Evolutionary conservation across 345 rosid genomes (phyloP), one percentile per base, ranked within the genome.

Genomic region (Raphanus sativus): DNA sequence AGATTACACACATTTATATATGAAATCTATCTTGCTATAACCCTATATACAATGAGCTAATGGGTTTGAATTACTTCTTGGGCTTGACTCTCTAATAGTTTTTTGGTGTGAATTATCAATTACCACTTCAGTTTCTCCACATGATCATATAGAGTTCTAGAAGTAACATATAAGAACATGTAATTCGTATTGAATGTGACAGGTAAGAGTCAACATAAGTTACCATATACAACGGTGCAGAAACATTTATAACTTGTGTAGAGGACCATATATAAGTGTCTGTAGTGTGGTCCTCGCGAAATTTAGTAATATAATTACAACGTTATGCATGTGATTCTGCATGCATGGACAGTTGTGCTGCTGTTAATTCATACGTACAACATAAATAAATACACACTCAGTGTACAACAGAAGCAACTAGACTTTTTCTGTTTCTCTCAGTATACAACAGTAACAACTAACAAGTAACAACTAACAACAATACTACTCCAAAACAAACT

Each of bases 141-240:
- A 66, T 17, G 29, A 75, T 56, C 30, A 34, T n/a, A 65, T 25
- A 45, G 33, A 69, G 65, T 60, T 76, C 56, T 69, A 16, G 69
- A 76, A 62, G 75, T 52, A 70, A 77, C 75, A 64, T 8, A 63
- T 1, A 62, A 17, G 60, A 61, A 33, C 38, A 16, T 16, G 16
- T 52, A 69, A 65, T 12, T 71, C 42, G 42, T 30, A 71, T 45
- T 65, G 76, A 72, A 71, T 59, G 42, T 4, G 73, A 77, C 48
- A 50, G 69, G 58, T 73, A 67, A 48, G 77, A 66, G 77, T 78
- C 81, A 73, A 78, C 74, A 73, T 67, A 73, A 78, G 69, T 67
- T 78, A 73, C 77, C 69, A 67, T 59, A 60, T 21, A 60, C 67
- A 72, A 78, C 69, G 81, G 56, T 60, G 65, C 77, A 73, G 11